phyloP scores from a whole-genome alignment of 371 early-diverging fungal genomes.

The Coemansia sp. region DNA sequence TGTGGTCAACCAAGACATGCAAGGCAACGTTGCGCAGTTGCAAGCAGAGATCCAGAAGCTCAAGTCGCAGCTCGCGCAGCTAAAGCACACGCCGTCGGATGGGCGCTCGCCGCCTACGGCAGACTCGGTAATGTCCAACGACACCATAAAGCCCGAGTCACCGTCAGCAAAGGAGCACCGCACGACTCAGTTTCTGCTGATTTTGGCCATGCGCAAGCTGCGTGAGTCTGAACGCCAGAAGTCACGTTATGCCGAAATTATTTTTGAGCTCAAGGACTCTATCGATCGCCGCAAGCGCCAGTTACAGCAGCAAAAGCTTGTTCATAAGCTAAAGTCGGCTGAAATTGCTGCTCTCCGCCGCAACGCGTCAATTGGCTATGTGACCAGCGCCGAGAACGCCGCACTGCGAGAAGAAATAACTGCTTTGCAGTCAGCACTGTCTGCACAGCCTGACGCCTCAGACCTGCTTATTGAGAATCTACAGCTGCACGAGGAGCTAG shows the following conservation, averaged over 20 bases:
- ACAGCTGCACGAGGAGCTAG: slow-evolving; percentile 45
- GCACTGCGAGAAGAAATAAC: slow-evolving; percentile 49
- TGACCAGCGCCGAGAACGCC: slow-evolving; percentile 43
- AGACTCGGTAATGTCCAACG: neutral
- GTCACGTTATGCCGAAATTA: slow-evolving; percentile 37
- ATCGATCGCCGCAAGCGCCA: slow-evolving; percentile 39
- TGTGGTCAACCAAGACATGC: slow-evolving; percentile 63
- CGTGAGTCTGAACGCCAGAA: slow-evolving; percentile 49
- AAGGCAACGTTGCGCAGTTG: slow-evolving; percentile 59
- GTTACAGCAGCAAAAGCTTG: slow-evolving; percentile 45
- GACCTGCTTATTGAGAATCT: slow-evolving; percentile 48
- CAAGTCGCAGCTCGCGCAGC: slow-evolving; percentile 34
- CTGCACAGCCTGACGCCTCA: slow-evolving; percentile 38
- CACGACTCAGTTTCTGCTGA: slow-evolving; percentile 32
- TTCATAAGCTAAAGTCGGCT: slow-evolving; percentile 43
- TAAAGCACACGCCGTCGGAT: slow-evolving; percentile 1
- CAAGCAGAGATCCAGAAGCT: slow-evolving; percentile 58
- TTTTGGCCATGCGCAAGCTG: slow-evolving; percentile 45
- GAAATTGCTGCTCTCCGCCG: slow-evolving; percentile 41
- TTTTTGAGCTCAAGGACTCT: slow-evolving; percentile 43
- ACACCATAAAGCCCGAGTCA: neutral
- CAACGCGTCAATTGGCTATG: slow-evolving; percentile 17
- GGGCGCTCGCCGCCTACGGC: neutral
- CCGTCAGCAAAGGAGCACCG: slow-evolving; percentile 13
- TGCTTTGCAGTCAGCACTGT: slow-evolving; percentile 27